Conservation (phyloP, 805 yeast genomes). For the Candida pini region DNA sequence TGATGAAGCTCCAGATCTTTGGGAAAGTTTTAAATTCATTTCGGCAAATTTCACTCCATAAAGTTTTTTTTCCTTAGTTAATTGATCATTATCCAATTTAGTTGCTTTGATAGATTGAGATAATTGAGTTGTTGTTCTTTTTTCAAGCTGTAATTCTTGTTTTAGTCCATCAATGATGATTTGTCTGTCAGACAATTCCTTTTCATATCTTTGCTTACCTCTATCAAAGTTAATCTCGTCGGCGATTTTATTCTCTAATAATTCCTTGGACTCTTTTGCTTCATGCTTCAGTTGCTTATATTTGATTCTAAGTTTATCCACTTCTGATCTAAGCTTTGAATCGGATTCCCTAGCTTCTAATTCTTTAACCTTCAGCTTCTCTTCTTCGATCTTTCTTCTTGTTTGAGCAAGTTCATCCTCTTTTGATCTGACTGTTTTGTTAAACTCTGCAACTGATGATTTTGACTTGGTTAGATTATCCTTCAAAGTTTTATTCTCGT, state of each 20-base stretch:
- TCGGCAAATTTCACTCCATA: slow-evolving; percentile 29
- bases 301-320: slow-evolving; percentile 20
- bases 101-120: slow-evolving; percentile 23
- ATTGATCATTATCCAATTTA: slow-evolving; percentile 30
- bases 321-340: slow-evolving; percentile 22
- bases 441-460: slow-evolving; percentile 31
- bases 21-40: slow-evolving; percentile 24
- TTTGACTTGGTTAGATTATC: slow-evolving; percentile 33
- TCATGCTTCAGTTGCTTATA: slow-evolving; percentile 41
- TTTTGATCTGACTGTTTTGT: slow-evolving; percentile 29
- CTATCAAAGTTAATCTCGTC: slow-evolving; percentile 39
- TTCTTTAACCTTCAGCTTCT: slow-evolving; percentile 10
- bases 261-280: slow-evolving; percentile 34
- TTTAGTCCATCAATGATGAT: slow-evolving; percentile 21
- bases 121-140: slow-evolving; percentile 19
- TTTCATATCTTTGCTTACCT: slow-evolving; percentile 40
- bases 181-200: slow-evolving; percentile 34
- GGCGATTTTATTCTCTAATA: slow-evolving; percentile 36
- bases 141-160: slow-evolving; percentile 26
- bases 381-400: slow-evolving; percentile 21
- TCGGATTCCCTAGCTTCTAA: slow-evolving; percentile 13
- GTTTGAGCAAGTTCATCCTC: slow-evolving; percentile 30
- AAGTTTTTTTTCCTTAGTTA: slow-evolving; percentile 25
- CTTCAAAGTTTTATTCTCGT: slow-evolving; percentile 41
- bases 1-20: too few species aligned